These are phyloP conservation scores for Exophiala aquamarina DNA, from an alignment of 2,329 filamentous ascomycete species.

Conservation along the genomic window DNA sequence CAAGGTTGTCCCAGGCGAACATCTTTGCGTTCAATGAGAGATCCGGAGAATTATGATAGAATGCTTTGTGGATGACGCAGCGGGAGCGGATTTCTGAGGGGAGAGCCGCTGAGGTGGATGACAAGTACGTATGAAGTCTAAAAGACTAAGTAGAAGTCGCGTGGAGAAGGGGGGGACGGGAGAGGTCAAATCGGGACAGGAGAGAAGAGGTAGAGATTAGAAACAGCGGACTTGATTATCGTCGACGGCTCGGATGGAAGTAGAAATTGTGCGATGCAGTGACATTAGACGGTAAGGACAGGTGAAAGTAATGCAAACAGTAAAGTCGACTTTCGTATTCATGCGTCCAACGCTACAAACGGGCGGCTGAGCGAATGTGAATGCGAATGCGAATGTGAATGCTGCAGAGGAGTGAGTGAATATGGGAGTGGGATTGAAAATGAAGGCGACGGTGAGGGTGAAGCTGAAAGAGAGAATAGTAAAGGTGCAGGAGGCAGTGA, in stretches of 20 bases:
- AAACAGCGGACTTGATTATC: slow-evolving; percentile 27
- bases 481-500: neutral
- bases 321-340: slow-evolving; percentile 20
- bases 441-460: slow-evolving; percentile 2
- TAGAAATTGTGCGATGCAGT: slow-evolving; percentile 26
- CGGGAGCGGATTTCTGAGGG: neutral
- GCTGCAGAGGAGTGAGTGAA: slow-evolving; percentile 8
- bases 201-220: too few relatives aligned
- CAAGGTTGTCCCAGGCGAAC: slow-evolving; percentile 13
- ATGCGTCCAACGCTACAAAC: slow-evolving; percentile 20
- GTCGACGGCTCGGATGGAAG: slow-evolving; percentile 27
- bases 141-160: too few relatives aligned
- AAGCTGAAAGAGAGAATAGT: slow-evolving; percentile 12
- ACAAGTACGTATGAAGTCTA: too few relatives aligned
- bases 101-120: too few relatives aligned
- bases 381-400: slow-evolving; percentile 10
- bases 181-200: too few relatives aligned
- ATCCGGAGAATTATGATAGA: too few relatives aligned
- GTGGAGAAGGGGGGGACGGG: neutral
- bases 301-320: slow-evolving; percentile 22
- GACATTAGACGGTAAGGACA: slow-evolving; percentile 25
- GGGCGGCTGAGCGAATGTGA: slow-evolving; percentile 16
- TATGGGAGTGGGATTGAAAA: slow-evolving; percentile 1
- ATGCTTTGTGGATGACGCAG: too few relatives aligned
- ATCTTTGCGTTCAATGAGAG: neutral